Conservation (phyloP, 139 green algal species). For the Spirogloea muscicola region DNA sequence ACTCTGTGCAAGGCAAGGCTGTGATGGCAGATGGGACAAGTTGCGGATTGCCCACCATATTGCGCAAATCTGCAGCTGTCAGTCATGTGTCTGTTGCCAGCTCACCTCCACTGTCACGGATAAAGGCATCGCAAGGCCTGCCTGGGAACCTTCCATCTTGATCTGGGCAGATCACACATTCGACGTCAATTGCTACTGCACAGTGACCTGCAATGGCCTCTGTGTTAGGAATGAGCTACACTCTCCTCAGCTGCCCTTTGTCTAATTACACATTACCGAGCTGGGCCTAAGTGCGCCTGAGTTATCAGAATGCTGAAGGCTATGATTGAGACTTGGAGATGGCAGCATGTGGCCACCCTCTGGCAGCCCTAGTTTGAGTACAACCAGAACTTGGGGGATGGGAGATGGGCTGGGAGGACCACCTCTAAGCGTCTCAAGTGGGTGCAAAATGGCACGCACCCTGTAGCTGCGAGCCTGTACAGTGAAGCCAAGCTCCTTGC, state of each 20-base stretch:
- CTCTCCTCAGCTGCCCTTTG: no score
- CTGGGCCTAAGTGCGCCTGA: no score
- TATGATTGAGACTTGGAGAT: not conserved
- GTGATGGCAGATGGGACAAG: not conserved
- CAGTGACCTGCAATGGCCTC: no score
- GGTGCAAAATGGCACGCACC: not conserved
- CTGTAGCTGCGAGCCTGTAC: conserved; percentile 2
- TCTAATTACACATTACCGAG: no score
- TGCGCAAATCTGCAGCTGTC: not conserved
- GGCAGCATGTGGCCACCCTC: not conserved
- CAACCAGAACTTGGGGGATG: not conserved
- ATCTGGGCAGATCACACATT: no score
- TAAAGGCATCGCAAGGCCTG: not conserved
- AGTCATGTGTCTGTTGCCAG: not conserved
- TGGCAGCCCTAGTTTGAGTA: not conserved
- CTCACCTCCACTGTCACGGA: not conserved
- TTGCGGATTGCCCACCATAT: not conserved
- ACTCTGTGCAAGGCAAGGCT: no score
- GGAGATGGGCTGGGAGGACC: not conserved
- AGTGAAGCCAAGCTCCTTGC: not conserved
- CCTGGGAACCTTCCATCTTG: no score
- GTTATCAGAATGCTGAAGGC: not conserved
- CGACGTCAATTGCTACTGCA: no score
- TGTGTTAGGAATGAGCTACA: no score
- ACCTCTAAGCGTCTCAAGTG: not conserved